Evolutionary conservation across 371 early-diverging fungal genomes (phyloP).

Genomic region (Blastocladiella emersonii): DNA sequence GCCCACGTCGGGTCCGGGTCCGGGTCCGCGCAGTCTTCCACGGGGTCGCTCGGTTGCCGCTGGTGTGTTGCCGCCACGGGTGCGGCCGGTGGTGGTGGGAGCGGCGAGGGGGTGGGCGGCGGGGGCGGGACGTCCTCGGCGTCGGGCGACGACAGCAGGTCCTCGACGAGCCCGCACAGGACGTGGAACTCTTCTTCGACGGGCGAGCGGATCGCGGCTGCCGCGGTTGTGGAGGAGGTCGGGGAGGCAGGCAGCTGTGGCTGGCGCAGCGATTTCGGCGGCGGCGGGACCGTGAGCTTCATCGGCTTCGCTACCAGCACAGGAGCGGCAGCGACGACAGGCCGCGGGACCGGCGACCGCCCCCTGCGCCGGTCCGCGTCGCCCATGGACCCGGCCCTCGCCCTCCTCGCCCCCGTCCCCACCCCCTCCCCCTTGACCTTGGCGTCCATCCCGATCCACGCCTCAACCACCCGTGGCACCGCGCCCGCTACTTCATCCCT

Average conservation of each 20-base stretch:
- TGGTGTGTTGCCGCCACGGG: too few species aligned
- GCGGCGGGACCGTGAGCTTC: not conserved
- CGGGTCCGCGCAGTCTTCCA: too few species aligned
- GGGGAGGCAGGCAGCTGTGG: not conserved
- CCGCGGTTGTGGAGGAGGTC: not conserved
- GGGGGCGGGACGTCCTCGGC: not conserved
- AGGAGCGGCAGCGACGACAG: too few species aligned
- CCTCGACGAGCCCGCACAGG: not conserved
- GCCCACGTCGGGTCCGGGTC: too few species aligned
- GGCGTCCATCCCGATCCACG: not conserved
- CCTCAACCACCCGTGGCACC: not conserved
- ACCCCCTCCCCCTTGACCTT: not conserved
- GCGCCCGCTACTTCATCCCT: not conserved
- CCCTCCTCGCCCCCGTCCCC: not conserved
- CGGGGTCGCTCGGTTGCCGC: too few species aligned
- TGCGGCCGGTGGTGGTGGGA: too few species aligned
- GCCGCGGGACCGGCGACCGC: too few species aligned
- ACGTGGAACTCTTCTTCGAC: not conserved
- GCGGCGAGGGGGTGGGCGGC: too few species aligned
- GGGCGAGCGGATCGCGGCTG: too few species aligned
- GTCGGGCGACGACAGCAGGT: not conserved
- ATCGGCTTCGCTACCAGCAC: too few species aligned
- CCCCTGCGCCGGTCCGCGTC: too few species aligned
- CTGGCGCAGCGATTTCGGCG: not conserved
- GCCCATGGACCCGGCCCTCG: not conserved